Conservation (phyloP, 164 flowering plant genomes). For the Vitis labrusca region DNA sequence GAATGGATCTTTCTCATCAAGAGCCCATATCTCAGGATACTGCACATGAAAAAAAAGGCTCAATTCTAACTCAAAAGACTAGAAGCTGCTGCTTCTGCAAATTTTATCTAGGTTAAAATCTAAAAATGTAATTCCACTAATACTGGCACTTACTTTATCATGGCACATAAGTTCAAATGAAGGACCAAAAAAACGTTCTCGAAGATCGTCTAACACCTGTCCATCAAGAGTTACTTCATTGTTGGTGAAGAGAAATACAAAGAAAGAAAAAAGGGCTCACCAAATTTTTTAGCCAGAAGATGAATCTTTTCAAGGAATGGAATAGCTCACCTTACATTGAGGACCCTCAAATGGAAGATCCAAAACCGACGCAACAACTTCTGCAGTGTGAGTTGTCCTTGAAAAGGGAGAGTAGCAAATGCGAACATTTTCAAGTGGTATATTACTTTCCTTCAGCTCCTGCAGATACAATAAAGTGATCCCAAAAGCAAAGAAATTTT, state of each 20-base stretch:
- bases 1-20: slow-evolving; percentile 89
- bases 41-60: slow-evolving; percentile 17
- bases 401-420: slow-evolving; percentile 97
- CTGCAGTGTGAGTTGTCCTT: slow-evolving; percentile 82
- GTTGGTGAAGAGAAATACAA: background rate
- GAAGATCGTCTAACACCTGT: slow-evolving; percentile 72
- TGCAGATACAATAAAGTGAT: slow-evolving; percentile 29
- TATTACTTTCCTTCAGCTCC: slow-evolving; percentile 59
- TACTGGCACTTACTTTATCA: slow-evolving; percentile 63
- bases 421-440: slow-evolving; percentile 64
- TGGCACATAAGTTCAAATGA: slow-evolving; percentile 80
- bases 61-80: too few species aligned
- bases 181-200: slow-evolving; percentile 94
- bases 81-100: too few species aligned
- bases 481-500: background rate
- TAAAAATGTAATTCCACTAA: background rate
- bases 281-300: background rate
- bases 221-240: background rate
- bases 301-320: background rate
- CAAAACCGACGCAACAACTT: slow-evolving; percentile 69
- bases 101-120: too few species aligned
- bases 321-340: slow-evolving; percentile 67
- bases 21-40: slow-evolving; percentile 91
- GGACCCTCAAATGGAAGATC: slow-evolving; percentile 73
- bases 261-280: background rate